phyloP scores from a whole-genome alignment of 1,139 yeast species.

The Geotrichum fermentans region DNA sequence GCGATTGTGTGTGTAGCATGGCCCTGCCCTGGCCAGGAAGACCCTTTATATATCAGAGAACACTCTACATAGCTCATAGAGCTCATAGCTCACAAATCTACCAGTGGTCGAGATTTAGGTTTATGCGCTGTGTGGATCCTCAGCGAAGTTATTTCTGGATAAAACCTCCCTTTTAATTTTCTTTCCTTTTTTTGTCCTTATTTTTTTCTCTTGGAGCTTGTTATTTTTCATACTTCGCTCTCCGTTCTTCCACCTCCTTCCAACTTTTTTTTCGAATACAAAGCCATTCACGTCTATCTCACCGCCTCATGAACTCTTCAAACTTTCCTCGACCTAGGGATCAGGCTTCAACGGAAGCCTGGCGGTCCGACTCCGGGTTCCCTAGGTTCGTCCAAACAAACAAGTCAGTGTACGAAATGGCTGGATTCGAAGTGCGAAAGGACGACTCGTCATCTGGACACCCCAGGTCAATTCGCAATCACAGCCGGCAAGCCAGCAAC shows the following conservation, averaged over 20 bases:
- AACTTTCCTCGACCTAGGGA: neutral
- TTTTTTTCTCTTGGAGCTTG: neutral
- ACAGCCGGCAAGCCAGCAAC: conserved; percentile 3
- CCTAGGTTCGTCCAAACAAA: conserved; percentile 33
- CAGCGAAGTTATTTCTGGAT: too few relatives aligned
- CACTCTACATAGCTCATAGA: too few relatives aligned
- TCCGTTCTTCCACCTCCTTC: too few relatives aligned
- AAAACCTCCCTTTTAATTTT: neutral
- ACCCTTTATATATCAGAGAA: too few relatives aligned
- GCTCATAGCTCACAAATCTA: too few relatives aligned
- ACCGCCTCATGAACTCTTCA: neutral
- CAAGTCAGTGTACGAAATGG: conserved; percentile 40
- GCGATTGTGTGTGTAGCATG: too few relatives aligned
- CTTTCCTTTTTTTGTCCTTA: neutral
- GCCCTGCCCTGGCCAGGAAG: too few relatives aligned
- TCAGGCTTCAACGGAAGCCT: too few relatives aligned
- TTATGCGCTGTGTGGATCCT: too few relatives aligned
- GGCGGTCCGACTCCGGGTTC: conserved; percentile 37
- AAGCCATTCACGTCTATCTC: neutral
- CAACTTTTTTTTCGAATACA: too few relatives aligned
- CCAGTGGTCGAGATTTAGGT: too few relatives aligned
- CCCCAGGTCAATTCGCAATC: neutral
- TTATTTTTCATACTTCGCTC: neutral
- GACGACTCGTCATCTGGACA: neutral
- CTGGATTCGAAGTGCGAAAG: conserved; percentile 39